Conservation (phyloP, 2,329 filamentous ascomycete genomes). For the Davidsoniella eucalypti region DNA sequence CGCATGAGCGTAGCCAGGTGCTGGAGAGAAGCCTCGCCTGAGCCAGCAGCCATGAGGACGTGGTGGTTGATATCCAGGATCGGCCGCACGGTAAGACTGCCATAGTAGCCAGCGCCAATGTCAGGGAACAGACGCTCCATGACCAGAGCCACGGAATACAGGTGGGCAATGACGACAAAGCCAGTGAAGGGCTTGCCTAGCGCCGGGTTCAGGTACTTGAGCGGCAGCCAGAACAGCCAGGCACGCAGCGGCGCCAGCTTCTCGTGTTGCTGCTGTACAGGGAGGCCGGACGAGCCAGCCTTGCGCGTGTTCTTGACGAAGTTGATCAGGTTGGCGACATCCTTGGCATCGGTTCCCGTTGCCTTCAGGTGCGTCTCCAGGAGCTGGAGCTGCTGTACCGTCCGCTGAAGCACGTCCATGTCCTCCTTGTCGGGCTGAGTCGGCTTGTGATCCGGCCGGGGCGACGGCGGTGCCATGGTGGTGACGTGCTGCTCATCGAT, state of each 20-base stretch:
- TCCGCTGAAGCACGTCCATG: constrained; percentile 48
- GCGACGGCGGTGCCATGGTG: constrained; percentile 38
- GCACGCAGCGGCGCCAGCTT: constrained; percentile 74
- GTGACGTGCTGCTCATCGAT: constrained; percentile 54
- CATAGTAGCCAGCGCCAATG: constrained; percentile 77
- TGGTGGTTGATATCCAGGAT: constrained; percentile 75
- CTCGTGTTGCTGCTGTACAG: constrained; percentile 70
- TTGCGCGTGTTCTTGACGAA: constrained; percentile 59
- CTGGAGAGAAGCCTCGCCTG: not conserved
- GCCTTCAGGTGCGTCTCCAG: constrained; percentile 53
- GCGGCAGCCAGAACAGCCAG: constrained; percentile 93
- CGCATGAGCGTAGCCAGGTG: constrained; percentile 3
- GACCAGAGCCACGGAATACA: constrained; percentile 75
- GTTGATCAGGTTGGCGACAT: constrained; percentile 51
- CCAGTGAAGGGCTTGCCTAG: constrained; percentile 45
- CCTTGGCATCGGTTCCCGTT: constrained; percentile 51
- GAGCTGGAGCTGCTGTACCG: constrained; percentile 49
- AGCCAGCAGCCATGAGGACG: constrained; percentile 29
- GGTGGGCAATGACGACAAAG: constrained; percentile 63
- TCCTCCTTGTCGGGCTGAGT: constrained; percentile 53
- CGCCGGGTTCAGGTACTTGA: constrained; percentile 53
- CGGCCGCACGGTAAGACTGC: constrained; percentile 59
- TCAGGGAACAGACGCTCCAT: constrained; percentile 86
- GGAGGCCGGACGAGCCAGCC: constrained; percentile 34
- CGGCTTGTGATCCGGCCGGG: constrained; percentile 42